Evolutionary conservation across 352 stramenopile genomes (phyloP).

Genomic region (Globisporangium alternatum): DNA sequence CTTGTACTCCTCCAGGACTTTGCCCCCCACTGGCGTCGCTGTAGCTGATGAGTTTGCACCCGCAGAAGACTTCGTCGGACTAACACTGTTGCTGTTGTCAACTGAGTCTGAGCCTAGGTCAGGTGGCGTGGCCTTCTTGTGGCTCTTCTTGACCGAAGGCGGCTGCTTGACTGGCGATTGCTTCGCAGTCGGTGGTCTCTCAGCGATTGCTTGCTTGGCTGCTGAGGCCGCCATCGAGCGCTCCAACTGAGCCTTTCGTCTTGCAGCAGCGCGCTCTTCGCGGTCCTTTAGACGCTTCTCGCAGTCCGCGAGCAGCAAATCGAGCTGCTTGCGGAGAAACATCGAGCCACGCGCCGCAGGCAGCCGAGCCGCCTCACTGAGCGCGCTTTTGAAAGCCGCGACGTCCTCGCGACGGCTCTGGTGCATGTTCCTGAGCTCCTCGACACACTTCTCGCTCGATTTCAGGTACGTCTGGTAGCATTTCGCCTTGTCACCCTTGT

Average conservation of each 20-base stretch:
- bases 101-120: slow-evolving; percentile 16
- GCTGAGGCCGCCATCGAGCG: slow-evolving; percentile 3
- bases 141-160: neutral
- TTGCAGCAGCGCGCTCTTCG: slow-evolving; percentile 25
- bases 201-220: neutral
- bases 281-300: slow-evolving; percentile 30
- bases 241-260: slow-evolving; percentile 18
- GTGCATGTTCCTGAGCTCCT: slow-evolving; percentile 35
- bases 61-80: neutral
- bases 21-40: slow-evolving; percentile 15
- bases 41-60: neutral
- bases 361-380: slow-evolving; percentile 44
- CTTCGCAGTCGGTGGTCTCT: neutral
- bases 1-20: slow-evolving; percentile 55
- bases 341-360: slow-evolving; percentile 56
- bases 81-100: slow-evolving; percentile 2
- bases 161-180: slow-evolving; percentile 2
- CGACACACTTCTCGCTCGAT: slow-evolving; percentile 39
- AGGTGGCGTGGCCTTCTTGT: slow-evolving; percentile 17
- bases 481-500: slow-evolving; percentile 69
- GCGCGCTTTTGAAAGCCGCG: slow-evolving; percentile 28
- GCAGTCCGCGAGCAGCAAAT: slow-evolving; percentile 43
- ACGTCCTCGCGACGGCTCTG: slow-evolving; percentile 32
- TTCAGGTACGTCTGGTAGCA: slow-evolving; percentile 69
- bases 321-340: slow-evolving; percentile 60